Base-by-base conservation (phyloP, 192 early-diverging fungal species). In the Coemansia pectinata region DNA sequence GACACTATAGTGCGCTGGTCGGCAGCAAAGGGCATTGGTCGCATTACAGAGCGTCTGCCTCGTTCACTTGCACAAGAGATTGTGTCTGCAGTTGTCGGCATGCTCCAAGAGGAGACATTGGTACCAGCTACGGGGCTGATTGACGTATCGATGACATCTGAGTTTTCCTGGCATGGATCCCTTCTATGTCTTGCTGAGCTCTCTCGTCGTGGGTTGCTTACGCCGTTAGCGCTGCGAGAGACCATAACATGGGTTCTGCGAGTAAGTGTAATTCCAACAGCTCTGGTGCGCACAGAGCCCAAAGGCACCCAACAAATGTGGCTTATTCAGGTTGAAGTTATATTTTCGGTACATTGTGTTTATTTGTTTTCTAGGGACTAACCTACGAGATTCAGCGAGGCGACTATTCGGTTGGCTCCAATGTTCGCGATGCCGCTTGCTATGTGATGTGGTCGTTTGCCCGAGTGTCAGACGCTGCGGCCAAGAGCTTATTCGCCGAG, bases 391-490 rank as follows among this genome's bases (percentile, higher is more conserved):
- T 93, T 31, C 90, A 91, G 73, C 87, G 91, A 34, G 96, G 96
- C 3, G 86, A 91, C 31, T 91, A 96, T 40, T 97, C 96, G 29
- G 88, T 99, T 42, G 97, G 97, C 3, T 83, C 94, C 11, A 92
- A 96, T 76, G 96, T 99, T 0, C 90, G 96, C 33, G 97, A 99
- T 74, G 94, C 97, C 0, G 93, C 93, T 34, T 96, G 96, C 67
- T 99, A 99, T 81, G 94, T 97, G 11, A 92, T 92, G 75, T 99
- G 97, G 97, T 95, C 96, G 27, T 95, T 99, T 78, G 96, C 96
- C 25, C 87, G 96, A 31, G 93, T 95, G 0, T 94, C 97, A 70
- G 89, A 91, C 21, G 87, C 89, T 2, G 78, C 87, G 12, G 68
- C 65, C 66, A 55, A 67, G 19, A 31, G 23, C 0, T 81, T 94